Evolutionary conservation across 208 protist species (phyloP).

Genomic region (Wallacemonas rigidus): DNA sequence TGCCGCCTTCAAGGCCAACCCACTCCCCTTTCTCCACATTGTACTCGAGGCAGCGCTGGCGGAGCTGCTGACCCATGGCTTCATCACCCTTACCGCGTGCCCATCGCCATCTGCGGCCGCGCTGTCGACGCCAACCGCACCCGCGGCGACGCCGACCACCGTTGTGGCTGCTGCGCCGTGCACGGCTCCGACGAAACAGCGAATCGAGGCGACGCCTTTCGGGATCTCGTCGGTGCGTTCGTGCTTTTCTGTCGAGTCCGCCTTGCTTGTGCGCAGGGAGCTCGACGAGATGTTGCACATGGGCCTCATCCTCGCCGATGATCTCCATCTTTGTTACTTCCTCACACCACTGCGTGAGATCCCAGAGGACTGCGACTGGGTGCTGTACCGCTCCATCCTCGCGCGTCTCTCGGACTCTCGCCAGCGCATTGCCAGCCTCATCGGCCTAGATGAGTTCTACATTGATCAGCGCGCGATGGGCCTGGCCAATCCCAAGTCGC

Average conservation of each 20-base stretch:
- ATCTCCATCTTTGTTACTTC: constrained; percentile 92
- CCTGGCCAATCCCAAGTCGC: constrained; percentile 21
- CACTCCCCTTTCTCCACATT: neutral
- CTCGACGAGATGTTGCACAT: constrained; percentile 63
- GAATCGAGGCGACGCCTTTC: constrained; percentile 61
- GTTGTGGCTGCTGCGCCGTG: neutral
- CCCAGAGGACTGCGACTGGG: constrained; percentile 72
- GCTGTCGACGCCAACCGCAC: neutral
- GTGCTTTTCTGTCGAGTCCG: constrained; percentile 83
- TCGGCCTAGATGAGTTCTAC: constrained; percentile 78
- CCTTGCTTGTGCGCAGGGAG: constrained; percentile 66
- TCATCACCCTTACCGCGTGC: neutral
- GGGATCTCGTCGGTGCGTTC: constrained; percentile 76
- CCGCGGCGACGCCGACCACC: neutral
- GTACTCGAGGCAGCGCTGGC: constrained; percentile 7
- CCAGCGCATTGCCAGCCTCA: constrained; percentile 75
- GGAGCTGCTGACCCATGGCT: constrained; percentile 8
- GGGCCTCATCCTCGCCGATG: constrained; percentile 85
- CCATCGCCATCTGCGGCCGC: too few relatives aligned
- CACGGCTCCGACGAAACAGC: neutral
- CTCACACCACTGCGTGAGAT: constrained; percentile 83
- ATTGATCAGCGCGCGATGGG: constrained; percentile 77
- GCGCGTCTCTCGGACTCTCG: constrained; percentile 63
- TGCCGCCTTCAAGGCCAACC: neutral
- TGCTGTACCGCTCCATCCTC: constrained; percentile 60